These are phyloP conservation scores for Leccinum subtestaceum DNA, from an alignment of 768 basidiomycete genomes.

Conservation along the genomic window DNA sequence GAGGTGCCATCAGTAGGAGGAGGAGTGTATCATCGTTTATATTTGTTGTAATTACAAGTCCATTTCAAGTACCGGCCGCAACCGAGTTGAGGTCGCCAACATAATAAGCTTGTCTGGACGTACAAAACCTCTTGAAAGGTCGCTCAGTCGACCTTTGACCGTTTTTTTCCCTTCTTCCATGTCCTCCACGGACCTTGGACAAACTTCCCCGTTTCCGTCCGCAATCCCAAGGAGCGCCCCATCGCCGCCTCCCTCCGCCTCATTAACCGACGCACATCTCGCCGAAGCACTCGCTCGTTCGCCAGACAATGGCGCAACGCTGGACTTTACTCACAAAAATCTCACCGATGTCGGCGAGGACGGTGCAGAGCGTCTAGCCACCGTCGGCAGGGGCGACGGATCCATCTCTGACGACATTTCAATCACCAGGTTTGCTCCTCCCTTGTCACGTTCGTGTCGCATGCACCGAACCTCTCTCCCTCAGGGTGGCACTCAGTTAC, in stretches of 20 bases:
- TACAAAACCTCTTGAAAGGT: neutral
- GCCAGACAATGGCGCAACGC: conserved; percentile 74
- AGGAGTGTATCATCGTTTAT: neutral
- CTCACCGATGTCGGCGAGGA: conserved; percentile 72
- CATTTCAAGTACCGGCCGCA: conserved; percentile 27
- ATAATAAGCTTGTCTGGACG: neutral
- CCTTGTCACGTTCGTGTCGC: conserved; percentile 4
- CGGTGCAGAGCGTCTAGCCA: conserved; percentile 76
- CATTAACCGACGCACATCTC: conserved; percentile 57
- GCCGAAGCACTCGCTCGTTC: conserved; percentile 63
- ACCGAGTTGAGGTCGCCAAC: conserved; percentile 23
- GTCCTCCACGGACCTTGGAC: conserved; percentile 30
- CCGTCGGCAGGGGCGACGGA: conserved; percentile 45
- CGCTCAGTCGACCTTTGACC: conserved; percentile 10
- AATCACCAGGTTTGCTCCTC: conserved; percentile 55
- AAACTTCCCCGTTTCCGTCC: conserved; percentile 28
- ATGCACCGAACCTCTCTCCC: conserved; percentile 1
- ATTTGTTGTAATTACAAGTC: neutral
- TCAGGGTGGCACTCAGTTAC: conserved; percentile 81
- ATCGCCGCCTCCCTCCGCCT: conserved; percentile 35
- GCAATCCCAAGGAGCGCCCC: conserved; percentile 25
- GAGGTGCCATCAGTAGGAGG: conserved; percentile 14
- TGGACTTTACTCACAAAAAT: conserved; percentile 79
- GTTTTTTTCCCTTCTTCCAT: conserved; percentile 16
- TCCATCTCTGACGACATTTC: conserved; percentile 45